These are phyloP conservation scores for Eurotiales sp. DNA, from an alignment of 2,329 filamentous ascomycete species.

Conservation along the genomic window DNA sequence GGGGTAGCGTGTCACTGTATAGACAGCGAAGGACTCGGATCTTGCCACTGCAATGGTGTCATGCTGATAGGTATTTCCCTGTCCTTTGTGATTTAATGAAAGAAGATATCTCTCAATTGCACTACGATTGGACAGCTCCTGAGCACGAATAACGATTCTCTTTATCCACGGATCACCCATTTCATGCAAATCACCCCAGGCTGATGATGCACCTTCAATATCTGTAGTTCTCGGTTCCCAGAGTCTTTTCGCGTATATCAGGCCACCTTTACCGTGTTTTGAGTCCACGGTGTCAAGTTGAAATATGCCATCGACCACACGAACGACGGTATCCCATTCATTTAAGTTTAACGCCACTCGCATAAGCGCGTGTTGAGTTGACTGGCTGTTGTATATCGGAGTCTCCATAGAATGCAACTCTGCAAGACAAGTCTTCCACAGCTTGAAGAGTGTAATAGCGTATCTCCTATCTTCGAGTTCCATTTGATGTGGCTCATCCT, in stretches of 20 bases:
- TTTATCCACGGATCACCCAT: neutral
- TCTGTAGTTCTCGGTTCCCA: neutral
- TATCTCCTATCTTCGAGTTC: neutral
- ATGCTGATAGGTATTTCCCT: neutral
- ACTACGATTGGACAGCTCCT: neutral
- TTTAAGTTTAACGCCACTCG: neutral
- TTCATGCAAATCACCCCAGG: neutral
- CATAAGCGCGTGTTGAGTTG: neutral
- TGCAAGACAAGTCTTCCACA: neutral
- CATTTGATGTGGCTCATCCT: neutral
- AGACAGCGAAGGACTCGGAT: neutral
- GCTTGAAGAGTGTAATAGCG: neutral
- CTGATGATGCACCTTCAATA: neutral
- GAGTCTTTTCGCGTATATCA: neutral
- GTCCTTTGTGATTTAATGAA: neutral
- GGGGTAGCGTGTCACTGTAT: neutral
- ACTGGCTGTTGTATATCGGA: neutral
- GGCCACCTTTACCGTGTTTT: neutral
- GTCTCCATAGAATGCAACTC: neutral
- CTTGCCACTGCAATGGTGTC: neutral
- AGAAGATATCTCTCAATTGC: neutral
- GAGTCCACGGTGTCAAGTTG: neutral
- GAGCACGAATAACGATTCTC: neutral
- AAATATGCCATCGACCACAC: neutral
- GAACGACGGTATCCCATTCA: neutral